Evolutionary conservation across 1,284 basidiomycete genomes (phyloP), one percentile per base, ranked within the genome.

Genomic region (Rhodotorula sp.): DNA sequence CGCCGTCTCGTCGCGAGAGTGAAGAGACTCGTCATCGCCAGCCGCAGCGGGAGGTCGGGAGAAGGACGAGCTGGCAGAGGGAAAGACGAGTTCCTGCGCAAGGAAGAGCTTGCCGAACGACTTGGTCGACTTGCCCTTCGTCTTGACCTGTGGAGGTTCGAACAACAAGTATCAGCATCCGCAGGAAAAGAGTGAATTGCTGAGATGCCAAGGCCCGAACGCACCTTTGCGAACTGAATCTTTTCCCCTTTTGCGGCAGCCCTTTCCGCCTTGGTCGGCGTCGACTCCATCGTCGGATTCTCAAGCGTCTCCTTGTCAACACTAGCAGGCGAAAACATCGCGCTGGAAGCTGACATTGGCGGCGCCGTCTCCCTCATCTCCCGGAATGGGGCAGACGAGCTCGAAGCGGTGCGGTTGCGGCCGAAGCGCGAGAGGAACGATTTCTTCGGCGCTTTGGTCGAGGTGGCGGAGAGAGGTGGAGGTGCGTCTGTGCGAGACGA

Each of bases 21-120:
- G 53, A 2, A 54, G 59, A 22, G 59, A 61, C 32, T 59, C 61
- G 49, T 36, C 60, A 5, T 24, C 51, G 27, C 27, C 7, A 34
- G 32, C 4, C 29, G 27, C 30, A 29, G 20, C 29, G 47, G 34
- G 24, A 4, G 49, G 27, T 68, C 53, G 29, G 64, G 48, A 17
- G 29, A n/a, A 15, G 24, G 57, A 48, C 1, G 56, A 46, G 6
- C 51, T 30, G 13, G 64, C 30, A 15, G 67, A 34, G n/a, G 60
- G 47, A 29, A 74, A 60, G 62, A 63, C 32, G 39, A 80, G 75
- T 69, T 80, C 79, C 58, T 80, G 79, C 0, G 78, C 79, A 9
- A 80, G 76, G 57, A 79, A 79, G 36, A 80, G 68, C 20, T 69
- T 62, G 39, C 67, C 68, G 44, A 80, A 79, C 47, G 76, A 74